phyloP scores from a whole-genome alignment of 2,329 filamentous ascomycete genomes.

The Diaporthe destruens region DNA sequence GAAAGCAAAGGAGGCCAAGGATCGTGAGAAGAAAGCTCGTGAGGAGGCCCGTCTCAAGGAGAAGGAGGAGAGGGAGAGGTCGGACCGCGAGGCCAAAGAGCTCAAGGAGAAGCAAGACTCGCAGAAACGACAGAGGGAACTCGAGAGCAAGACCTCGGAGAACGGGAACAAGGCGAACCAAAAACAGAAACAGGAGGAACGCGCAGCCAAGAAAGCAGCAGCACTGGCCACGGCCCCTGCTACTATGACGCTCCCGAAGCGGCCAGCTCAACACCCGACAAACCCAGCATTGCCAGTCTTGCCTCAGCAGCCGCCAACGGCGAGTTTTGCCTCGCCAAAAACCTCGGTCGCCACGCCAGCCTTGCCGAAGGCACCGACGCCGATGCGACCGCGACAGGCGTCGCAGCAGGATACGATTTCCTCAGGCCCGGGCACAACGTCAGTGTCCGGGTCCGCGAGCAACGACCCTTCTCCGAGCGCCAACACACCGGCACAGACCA shows the following conservation, averaged over 20 bases:
- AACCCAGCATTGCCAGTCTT: constrained; percentile 62
- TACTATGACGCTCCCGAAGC: constrained; percentile 54
- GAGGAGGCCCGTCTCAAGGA: constrained; percentile 86
- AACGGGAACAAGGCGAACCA: constrained; percentile 55
- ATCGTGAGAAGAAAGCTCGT: constrained; percentile 85
- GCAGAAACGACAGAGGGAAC: constrained; percentile 71
- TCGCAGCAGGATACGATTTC: constrained; percentile 83
- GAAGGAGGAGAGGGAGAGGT: constrained; percentile 74
- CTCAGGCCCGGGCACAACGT: constrained; percentile 74
- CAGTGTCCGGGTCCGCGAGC: constrained; percentile 71
- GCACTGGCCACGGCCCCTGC: constrained; percentile 51
- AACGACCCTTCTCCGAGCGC: constrained; percentile 72
- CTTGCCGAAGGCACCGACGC: constrained; percentile 84
- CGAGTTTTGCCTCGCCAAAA: constrained; percentile 80
- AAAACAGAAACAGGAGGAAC: constrained; percentile 60
- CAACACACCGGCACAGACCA: constrained; percentile 73
- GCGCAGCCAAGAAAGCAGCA: constrained; percentile 56
- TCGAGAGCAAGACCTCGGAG: constrained; percentile 56
- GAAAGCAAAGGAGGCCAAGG: constrained; percentile 83
- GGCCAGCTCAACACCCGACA: constrained; percentile 55
- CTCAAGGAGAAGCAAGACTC: constrained; percentile 69
- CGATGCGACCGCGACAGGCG: constrained; percentile 79
- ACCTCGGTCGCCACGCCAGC: constrained; percentile 83
- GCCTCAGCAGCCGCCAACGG: constrained; percentile 69
- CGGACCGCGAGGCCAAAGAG: constrained; percentile 71